Conservation (phyloP, 2,329 filamentous ascomycete species). For the Myriangium duriaei region DNA sequence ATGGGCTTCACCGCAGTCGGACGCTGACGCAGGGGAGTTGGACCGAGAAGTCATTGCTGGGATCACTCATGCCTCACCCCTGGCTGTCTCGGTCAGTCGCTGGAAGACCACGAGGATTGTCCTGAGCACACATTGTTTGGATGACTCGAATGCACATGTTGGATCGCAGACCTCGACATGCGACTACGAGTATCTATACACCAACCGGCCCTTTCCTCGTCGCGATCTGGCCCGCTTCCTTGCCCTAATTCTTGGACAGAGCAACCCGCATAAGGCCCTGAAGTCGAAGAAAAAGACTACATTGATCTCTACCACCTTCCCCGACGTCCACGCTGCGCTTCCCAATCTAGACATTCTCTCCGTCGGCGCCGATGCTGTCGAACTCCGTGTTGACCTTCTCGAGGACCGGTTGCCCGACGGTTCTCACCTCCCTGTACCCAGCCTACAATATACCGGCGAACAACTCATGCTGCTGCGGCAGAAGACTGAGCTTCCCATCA, state of each 20-base stretch:
- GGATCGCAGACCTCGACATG: slow-evolving; percentile 50
- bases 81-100: slow-evolving; percentile 43
- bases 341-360: slow-evolving; percentile 80
- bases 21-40: slow-evolving; percentile 41
- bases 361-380: slow-evolving; percentile 74
- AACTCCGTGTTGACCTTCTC: slow-evolving; percentile 71
- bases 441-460: slow-evolving; percentile 71
- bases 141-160: slow-evolving; percentile 48
- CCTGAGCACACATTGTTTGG: slow-evolving; percentile 67
- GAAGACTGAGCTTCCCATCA: slow-evolving; percentile 76
- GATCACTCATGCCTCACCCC: slow-evolving; percentile 45
- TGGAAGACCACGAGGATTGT: slow-evolving; percentile 49
- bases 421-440: slow-evolving; percentile 53
- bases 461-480: slow-evolving; percentile 76
- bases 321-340: slow-evolving; percentile 68
- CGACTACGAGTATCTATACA: slow-evolving; percentile 82
- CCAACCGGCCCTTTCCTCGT: slow-evolving; percentile 56
- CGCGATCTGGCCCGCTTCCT: slow-evolving; percentile 68
- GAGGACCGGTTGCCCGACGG: slow-evolving; percentile 56
- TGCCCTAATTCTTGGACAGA: slow-evolving; percentile 67
- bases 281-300: slow-evolving; percentile 69
- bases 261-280: slow-evolving; percentile 63
- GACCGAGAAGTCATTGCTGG: slow-evolving; percentile 57
- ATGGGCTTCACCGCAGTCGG: slow-evolving; percentile 45
- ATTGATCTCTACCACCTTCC: slow-evolving; percentile 79